Conservation (phyloP, 345 rosid genomes). For the Citrus cavaleriei region DNA sequence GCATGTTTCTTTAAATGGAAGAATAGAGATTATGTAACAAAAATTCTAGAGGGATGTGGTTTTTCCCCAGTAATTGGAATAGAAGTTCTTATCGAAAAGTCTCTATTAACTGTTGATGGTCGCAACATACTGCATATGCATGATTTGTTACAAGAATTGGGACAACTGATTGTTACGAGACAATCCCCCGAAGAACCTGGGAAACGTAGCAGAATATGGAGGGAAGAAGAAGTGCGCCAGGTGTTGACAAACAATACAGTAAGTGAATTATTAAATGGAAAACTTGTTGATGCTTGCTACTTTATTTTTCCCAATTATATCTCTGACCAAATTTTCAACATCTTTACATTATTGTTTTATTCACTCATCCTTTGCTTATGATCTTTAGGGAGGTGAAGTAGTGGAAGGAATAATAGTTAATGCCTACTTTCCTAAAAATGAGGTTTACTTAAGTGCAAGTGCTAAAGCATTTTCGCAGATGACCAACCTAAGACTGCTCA, state of each 20-base stretch:
- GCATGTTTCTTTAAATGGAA: no score
- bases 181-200: neutral
- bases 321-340: no score
- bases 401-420: neutral
- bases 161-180: neutral
- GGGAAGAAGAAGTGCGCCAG: neutral
- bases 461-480: neutral
- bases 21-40: fast-evolving
- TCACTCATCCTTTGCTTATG: no score
- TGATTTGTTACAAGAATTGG: neutral
- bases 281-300: no score
- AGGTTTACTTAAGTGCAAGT: neutral
- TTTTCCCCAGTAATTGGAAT: no score
- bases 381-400: neutral
- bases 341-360: no score
- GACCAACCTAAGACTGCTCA: neutral
- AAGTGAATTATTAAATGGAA: neutral
- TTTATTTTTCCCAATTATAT: no score
- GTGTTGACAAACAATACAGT: neutral
- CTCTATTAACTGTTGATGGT: no score
- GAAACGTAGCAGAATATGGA: neutral
- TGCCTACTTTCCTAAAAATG: neutral
- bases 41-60: no score
- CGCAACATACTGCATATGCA: no score
- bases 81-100: no score